Base-by-base conservation (phyloP, 148 eudicot species). In the Rhododendron ferrugineum region DNA sequence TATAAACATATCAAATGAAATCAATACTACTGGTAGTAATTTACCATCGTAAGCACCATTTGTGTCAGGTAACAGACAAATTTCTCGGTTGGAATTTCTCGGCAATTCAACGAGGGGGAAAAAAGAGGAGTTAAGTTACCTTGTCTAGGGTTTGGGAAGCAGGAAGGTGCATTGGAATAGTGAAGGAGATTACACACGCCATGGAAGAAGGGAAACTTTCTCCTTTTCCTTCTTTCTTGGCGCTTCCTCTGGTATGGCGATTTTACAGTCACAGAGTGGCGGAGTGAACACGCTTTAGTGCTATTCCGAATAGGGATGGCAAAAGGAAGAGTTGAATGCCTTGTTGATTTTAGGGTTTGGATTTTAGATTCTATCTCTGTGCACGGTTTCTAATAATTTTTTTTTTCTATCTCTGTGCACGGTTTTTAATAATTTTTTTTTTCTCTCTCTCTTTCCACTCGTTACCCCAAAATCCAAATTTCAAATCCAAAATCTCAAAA, bases 141-240 rank as follows among this genome's bases (percentile, higher is more conserved):
- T 72, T 50, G 46, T 20, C 2, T 73, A 28, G 85, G 64, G 68
- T 72, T 73, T 20, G 60, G 47, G 23, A 83, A 3, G 66, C 7
- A 5, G 6, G n/a, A 40, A 72, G 79, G 54, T 3, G 79, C 52
- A 72, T 22, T 5, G 85, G 50, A 60, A 83, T 4, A 26, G 18
- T 10, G 78, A 83, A 72, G 34, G 85, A 83, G 40, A 73, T 42
- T 73, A 50, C 62, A 52, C 30, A 50, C 32, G 85, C 85, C 85
- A 83, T 83, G 40, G 74, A 49, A 62, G 47, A 66, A 6, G 34
- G 16, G 6, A 16, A n/a, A 42, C 16, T 34, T 5, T 16, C 16
- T 23, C 8, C 44, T 13, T 80, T 32, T 46, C 32, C 37, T 44
- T 34, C 73, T 18, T 34, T 23, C 46, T 81, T 11, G 81, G 34